Evolutionary conservation across 1,139 yeast species (phyloP).

Genomic region (Pichia sp.): DNA sequence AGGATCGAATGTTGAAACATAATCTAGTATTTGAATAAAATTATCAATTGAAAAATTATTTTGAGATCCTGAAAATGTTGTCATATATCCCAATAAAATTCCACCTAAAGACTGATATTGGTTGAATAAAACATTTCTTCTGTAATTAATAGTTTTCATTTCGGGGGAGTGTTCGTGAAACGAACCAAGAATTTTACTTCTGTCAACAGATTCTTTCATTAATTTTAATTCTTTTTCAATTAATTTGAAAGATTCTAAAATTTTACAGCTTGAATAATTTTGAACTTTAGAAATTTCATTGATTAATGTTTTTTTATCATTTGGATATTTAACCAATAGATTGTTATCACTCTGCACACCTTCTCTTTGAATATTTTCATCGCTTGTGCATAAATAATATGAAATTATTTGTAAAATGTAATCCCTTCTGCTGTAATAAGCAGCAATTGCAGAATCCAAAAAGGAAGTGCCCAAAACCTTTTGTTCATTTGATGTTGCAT

Average conservation of each 20-base stretch:
- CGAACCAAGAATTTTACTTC: constrained; percentile 51
- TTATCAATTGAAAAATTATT: constrained; percentile 25
- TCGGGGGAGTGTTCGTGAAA: constrained; percentile 41
- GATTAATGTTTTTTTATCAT: constrained; percentile 1
- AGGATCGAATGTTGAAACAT: constrained; percentile 40
- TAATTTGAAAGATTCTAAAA: constrained; percentile 45
- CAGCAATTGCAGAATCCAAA: constrained; percentile 64
- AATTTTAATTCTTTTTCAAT: constrained; percentile 50
- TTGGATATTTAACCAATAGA: background rate
- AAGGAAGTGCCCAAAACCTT: constrained; percentile 47
- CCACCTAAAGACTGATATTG: constrained; percentile 73
- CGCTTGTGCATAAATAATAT: constrained; percentile 36
- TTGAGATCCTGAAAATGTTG: constrained; percentile 21
- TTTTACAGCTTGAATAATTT: constrained; percentile 3
- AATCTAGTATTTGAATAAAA: constrained; percentile 38
- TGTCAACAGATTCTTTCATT: constrained; percentile 59
- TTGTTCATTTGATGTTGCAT: constrained; percentile 38
- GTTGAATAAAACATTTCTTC: constrained; percentile 54
- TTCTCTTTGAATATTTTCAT: background rate
- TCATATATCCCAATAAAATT: constrained; percentile 46
- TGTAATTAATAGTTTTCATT: constrained; percentile 48
- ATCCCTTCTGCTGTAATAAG: constrained; percentile 62
- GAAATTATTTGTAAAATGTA: constrained; percentile 67
- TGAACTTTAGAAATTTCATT: constrained; percentile 2
- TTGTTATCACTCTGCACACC: background rate